Base-by-base conservation (phyloP, 2,329 filamentous ascomycete species). In the Exophiala xenobiotica region DNA sequence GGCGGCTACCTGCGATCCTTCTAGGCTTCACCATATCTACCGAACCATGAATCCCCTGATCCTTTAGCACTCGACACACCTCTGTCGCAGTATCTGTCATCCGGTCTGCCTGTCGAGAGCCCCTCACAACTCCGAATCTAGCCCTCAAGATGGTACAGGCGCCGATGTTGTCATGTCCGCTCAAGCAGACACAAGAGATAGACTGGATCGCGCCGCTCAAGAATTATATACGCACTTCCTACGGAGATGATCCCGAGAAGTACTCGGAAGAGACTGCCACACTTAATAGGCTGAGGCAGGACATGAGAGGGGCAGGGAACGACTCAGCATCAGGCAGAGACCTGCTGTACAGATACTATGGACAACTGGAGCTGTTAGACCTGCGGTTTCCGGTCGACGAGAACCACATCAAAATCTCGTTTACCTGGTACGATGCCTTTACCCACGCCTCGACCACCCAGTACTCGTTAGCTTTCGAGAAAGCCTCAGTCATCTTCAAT, bases 391-490 rank as follows among this genome's bases (percentile, higher is more conserved):
- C 95, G 0, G 90, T 99, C 39, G 93, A 99, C 64, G 93, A 99
- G 75, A 93, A 96, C 66, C 92, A 99, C 67, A 97, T 99, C 75
- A 97, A 97, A 75, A 96, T 99, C 65, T 89, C 88, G 6, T 99
- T 99, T 68, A 97, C 92, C 59, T 99, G 93, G 93, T 97, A 95
- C 73, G 93, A 99, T 70, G 93, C 95, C n/a, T 99, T 99, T 68
- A 99, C 93, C 38, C 91, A 96, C 69, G 96, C 97, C 67, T 81
- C 90, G n/a, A 99, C 93, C 3, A 85, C 91, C 3, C 93, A 99
- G 70, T 96, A 95, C 74, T 96, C 91, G 6, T 79, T 99, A 41
- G 93, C 93, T 41, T 99, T 95, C 68, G 93, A 99, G 70, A 99
- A 99, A 69, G 93, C 93, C 11, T 97, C 92, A 63, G 95, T 99